phyloP scores from a whole-genome alignment of 495 filamentous ascomycete species.

The Pyrenula massariospora region DNA sequence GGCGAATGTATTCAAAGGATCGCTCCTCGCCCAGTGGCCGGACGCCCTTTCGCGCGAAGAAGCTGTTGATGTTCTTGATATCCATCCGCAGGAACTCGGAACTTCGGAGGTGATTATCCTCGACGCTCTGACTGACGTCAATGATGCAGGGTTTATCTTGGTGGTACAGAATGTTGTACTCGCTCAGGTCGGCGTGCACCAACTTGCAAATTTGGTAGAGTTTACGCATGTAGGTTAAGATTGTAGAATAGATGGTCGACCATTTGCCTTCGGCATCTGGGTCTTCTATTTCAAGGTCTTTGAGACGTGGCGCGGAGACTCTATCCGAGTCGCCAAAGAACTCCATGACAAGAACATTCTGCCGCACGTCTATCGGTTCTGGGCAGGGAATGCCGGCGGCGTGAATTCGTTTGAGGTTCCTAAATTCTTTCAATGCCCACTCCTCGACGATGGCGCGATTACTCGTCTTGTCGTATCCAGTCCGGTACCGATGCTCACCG shows the following conservation, averaged over 20 bases:
- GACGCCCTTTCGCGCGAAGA: conserved; percentile 77
- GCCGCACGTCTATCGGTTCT: conserved; percentile 74
- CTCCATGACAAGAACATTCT: conserved; percentile 86
- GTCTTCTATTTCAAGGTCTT: conserved; percentile 54
- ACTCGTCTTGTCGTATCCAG: conserved; percentile 82
- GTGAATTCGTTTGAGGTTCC: conserved; percentile 77
- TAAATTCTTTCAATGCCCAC: conserved; percentile 98
- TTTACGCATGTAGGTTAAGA: conserved; percentile 77
- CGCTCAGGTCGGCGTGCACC: conserved; percentile 91
- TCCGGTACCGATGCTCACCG: conserved; percentile 75
- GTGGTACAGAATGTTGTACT: conserved; percentile 94
- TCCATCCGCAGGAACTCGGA: conserved; percentile 94
- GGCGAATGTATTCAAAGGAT: conserved; percentile 70
- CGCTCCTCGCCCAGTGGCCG: conserved; percentile 61
- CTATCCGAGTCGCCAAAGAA: conserved; percentile 85
- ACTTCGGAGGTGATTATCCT: conserved; percentile 86
- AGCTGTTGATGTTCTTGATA: conserved; percentile 89
- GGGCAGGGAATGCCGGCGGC: conserved; percentile 79
- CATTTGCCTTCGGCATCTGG: conserved; percentile 49
- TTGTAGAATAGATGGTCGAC: conserved; percentile 66
- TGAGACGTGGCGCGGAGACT: conserved; percentile 71
- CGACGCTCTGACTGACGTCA: conserved; percentile 93
- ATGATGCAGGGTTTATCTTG: conserved; percentile 78
- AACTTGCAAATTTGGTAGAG: conserved; percentile 84
- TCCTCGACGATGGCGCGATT: conserved; percentile 92